Evolutionary conservation across 192 early-diverging fungal species (phyloP).

Genomic region (Gamsiella multidivaricata): DNA sequence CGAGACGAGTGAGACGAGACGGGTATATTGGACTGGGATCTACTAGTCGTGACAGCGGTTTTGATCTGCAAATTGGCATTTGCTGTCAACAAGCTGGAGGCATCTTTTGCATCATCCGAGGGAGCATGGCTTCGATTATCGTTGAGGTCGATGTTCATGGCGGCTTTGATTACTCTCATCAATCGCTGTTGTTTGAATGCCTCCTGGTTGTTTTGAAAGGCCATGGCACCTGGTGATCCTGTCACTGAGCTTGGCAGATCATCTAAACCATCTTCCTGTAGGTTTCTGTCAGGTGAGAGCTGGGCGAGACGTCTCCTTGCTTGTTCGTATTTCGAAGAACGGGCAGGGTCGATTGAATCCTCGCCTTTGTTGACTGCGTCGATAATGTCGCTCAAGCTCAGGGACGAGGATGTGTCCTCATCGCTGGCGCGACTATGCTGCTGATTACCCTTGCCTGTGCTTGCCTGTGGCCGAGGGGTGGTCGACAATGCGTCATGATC

Average conservation of each 20-base stretch:
- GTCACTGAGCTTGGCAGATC: not conserved
- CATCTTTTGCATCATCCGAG: not conserved
- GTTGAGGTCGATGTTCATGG: conserved; percentile 20
- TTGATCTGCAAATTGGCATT: not conserved
- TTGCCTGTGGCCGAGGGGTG: conserved; percentile 11
- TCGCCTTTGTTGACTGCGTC: conserved; percentile 24
- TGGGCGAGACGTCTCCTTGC: conserved; percentile 25
- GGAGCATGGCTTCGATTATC: conserved; percentile 24
- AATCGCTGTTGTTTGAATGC: conserved; percentile 18
- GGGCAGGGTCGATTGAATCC: conserved; percentile 11
- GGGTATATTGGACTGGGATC: conserved; percentile 7
- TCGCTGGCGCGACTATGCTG: conserved; percentile 3
- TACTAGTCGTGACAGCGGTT: not conserved
- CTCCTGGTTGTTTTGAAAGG: conserved; percentile 26
- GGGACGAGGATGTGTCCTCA: conserved; percentile 5
- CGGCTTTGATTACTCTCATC: conserved; percentile 12
- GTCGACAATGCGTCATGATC: not conserved
- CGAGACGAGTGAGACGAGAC: conserved; percentile 16
- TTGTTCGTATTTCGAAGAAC: conserved; percentile 21
- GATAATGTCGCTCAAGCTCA: conserved; percentile 32
- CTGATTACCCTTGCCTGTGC: not conserved
- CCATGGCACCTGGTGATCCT: not conserved
- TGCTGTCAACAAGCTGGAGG: not conserved
- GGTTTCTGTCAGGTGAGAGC: conserved; percentile 8
- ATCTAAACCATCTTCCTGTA: not conserved